Evolutionary conservation across 1,284 basidiomycete genomes (phyloP), one percentile per base, ranked within the genome.

Genomic region (Testicularia cyperi): DNA sequence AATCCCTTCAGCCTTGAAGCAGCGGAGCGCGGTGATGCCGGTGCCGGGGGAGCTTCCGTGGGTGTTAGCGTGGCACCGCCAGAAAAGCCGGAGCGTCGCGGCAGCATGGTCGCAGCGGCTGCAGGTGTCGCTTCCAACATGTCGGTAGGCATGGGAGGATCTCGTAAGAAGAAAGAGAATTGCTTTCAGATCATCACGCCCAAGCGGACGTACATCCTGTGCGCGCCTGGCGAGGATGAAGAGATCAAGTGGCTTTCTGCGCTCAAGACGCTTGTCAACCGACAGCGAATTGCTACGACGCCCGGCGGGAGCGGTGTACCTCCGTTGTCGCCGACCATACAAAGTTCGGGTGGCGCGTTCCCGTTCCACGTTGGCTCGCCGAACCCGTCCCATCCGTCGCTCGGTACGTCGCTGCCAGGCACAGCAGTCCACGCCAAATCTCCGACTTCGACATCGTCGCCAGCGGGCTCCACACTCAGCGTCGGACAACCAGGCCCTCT

Each of bases 211-310:
- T 82, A 90, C 56, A 78, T 96, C 47, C 81, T 97, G 16, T 96
- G 92, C 70, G 95, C 94, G 9, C 94, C 95, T 4, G 87, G 84
- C 45, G 95, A 98, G 78, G 95, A 97, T 68, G 94, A 98, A 68
- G 95, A 98, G 79, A 95, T 98, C 78, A 89, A 88, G 77, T 99
- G 95, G 95, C 81, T 98, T 30, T 90, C 90, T 33, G 91, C 92
- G 8, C 84, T 98, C 34, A 86, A 90, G 42, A 91, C 91, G 60
- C 81, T 97, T 68, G 86, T 97, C 62, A 86, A 55, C 13, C 38
- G 68, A 14, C 65, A 63, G 41, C 46, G 68, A 16, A 64, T 47
- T 23, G 58, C 37, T 1, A 52, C 46, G 24, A 56, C 52, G 7
- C 57, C 57, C 3, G 43, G 45, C 18, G 28, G 16, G 1, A 42